Evolutionary conservation across 768 basidiomycete genomes (phyloP).

Genomic region (Mycena venus): DNA sequence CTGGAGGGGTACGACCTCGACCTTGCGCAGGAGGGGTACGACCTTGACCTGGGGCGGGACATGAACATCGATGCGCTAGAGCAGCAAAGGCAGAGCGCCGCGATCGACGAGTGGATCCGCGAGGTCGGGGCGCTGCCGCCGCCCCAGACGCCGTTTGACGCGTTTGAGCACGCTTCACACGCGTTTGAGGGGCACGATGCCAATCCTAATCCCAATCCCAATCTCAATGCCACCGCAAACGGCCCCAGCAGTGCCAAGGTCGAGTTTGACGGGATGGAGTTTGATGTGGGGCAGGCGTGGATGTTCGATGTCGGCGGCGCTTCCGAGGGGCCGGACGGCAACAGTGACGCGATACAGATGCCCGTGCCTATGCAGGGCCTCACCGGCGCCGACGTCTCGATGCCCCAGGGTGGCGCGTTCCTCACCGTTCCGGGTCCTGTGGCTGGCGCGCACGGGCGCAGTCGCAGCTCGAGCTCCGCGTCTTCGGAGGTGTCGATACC

Average conservation of each 20-base stretch:
- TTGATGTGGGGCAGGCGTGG: neutral
- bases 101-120: conserved; percentile 75
- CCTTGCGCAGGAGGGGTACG: neutral
- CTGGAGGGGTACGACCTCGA: conserved; percentile 48
- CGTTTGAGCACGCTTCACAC: conserved; percentile 13
- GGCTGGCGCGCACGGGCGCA: conserved; percentile 19
- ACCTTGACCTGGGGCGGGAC: neutral
- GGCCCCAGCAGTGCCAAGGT: neutral
- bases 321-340: neutral
- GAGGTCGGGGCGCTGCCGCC: conserved; percentile 58
- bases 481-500: conserved; percentile 29
- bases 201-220: neutral
- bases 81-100: conserved; percentile 2
- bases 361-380: neutral
- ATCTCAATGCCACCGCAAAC: too few relatives aligned
- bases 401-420: neutral
- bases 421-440: conserved; percentile 31
- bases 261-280: conserved; percentile 1
- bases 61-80: neutral
- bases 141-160: conserved; percentile 21
- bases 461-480: conserved; percentile 33
- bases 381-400: neutral
- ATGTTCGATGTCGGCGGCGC: neutral
- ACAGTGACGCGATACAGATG: neutral
- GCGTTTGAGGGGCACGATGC: neutral